Percentiles rank a stretch among this genome's conserved stretches.
phyloP scores from a whole-genome alignment of 176 grass and related monocot species.

The Musa troglodytarum region DNA sequence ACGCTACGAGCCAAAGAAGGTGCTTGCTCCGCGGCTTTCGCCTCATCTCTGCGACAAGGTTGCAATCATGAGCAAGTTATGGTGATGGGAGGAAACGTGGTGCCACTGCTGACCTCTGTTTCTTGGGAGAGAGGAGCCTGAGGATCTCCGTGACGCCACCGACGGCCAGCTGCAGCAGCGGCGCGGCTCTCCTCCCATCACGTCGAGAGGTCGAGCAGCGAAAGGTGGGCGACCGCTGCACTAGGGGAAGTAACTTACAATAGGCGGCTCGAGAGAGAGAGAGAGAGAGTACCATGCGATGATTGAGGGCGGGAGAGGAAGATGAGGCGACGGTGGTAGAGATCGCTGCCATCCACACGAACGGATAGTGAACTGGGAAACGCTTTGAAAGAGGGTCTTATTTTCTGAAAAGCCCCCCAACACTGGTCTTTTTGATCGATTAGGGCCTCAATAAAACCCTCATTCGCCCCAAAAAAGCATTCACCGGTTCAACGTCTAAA shows the following conservation, averaged over 20 bases:
- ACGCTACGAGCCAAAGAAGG: conserved; percentile 23
- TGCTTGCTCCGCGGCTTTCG: conserved; percentile 1
- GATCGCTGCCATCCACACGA: background rate
- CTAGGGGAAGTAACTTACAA: background rate
- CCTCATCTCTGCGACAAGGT: background rate
- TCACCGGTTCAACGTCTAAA: too few species aligned
- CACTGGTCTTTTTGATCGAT: too few species aligned
- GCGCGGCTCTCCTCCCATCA: conserved; percentile 11
- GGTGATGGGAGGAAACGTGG: background rate
- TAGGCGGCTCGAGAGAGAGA: background rate
- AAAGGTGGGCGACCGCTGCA: conserved; percentile 1
- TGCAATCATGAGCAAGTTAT: background rate
- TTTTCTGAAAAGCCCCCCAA: too few species aligned
- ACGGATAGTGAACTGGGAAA: too few species aligned
- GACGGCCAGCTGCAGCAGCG: conserved; percentile 26
- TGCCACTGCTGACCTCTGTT: conserved; percentile 15
- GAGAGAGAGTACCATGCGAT: background rate
- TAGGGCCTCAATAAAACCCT: too few species aligned
- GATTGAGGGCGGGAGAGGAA: background rate
- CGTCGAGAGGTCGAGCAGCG: conserved; percentile 8
- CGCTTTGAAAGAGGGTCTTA: too few species aligned
- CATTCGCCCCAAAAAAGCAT: too few species aligned
- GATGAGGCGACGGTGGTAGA: background rate
- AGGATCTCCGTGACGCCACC: conserved; percentile 58
- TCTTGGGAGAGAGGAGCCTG: conserved; percentile 44